Base-by-base conservation (phyloP, 768 basidiomycete genomes). In the Wakefieldia striispora region DNA sequence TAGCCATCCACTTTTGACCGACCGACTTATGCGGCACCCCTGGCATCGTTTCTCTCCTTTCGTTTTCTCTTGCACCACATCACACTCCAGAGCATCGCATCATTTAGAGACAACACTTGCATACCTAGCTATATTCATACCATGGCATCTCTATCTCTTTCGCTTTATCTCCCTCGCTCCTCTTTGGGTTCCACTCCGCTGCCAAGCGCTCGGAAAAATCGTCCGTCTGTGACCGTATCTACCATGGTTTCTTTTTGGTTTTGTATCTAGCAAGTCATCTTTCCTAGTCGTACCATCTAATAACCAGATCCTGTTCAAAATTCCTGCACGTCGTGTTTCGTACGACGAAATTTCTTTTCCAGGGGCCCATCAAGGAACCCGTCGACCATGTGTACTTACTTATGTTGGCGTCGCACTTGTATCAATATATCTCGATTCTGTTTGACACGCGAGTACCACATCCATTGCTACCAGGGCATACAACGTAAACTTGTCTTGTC, bases 41-140 rank as follows among this genome's bases (percentile, higher is more conserved):
- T 16, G 33, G 33, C 33, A 33, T 33, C 33, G 33, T 33, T 16
- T 33, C 10, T 27, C 27, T 23, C 23, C 3, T 61, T 43, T 33
- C 36, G 19, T 19, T 7, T 35, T 19, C 9, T 12, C 12, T 19
- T 24, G 45, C 57, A 62, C 40, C 24, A 51, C 59, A 62, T 60
- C 58, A 49, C 45, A 56, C 54, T 50, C 56, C 29, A 33, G 43
- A 40, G 53, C 63, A 64, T 62, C 55, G 54, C 62, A 64, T 58
- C 53, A 53, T 51, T 56, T 65, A 69, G 65, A 69, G 56, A 63
- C 56, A 59, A 63, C 56, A 59, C 50, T 54, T 53, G 65, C 66
- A 69, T 67, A 61, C 60, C 64, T 67, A 47, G 62, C 64, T 69
- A 58, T 63, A 67, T 58, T 63, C 68, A 69, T 67, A 67, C 59